These are phyloP conservation scores for Blastomyces emzantsi DNA, from an alignment of 2,329 filamentous ascomycete species.

Conservation along the genomic window DNA sequence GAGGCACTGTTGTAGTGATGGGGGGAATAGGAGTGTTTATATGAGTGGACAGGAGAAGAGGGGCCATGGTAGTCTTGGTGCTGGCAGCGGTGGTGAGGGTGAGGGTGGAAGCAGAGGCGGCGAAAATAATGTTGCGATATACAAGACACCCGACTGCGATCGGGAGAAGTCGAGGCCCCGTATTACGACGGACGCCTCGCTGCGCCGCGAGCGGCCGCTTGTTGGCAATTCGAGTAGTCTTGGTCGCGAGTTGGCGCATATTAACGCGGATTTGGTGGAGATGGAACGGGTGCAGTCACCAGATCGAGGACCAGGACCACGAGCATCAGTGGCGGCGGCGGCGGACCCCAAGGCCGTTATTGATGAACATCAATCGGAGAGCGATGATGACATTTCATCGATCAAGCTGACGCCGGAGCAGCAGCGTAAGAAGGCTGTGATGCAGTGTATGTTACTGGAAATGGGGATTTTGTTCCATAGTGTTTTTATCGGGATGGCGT, in stretches of 20 bases:
- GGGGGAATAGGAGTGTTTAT: not conserved
- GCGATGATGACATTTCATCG: not conserved
- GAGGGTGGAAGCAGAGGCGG: no score
- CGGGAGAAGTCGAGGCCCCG: not conserved
- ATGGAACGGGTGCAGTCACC: slow-evolving; percentile 18
- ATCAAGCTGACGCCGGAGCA: slow-evolving; percentile 24
- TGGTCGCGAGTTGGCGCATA: slow-evolving; percentile 23
- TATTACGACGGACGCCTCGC: slow-evolving; percentile 17
- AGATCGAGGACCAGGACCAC: not conserved
- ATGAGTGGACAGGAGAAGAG: not conserved
- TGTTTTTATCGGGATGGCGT: slow-evolving; percentile 40
- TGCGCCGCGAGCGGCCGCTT: slow-evolving; percentile 16
- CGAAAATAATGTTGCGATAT: no score
- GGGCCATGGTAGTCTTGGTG: not conserved
- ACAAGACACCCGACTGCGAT: no score
- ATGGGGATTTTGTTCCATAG: slow-evolving; percentile 72
- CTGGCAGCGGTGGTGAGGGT: not conserved
- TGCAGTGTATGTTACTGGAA: slow-evolving; percentile 67
- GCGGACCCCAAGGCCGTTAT: not conserved
- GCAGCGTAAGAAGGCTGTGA: slow-evolving; percentile 53
- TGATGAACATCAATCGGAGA: not conserved
- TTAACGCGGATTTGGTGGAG: slow-evolving; percentile 21
- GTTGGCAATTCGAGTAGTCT: slow-evolving; percentile 24
- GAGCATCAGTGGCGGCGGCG: not conserved
- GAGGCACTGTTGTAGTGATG: slow-evolving; percentile 19